Evolutionary conservation across 352 stramenopile species (phyloP).

Genomic region (Phytophthora brassicae): DNA sequence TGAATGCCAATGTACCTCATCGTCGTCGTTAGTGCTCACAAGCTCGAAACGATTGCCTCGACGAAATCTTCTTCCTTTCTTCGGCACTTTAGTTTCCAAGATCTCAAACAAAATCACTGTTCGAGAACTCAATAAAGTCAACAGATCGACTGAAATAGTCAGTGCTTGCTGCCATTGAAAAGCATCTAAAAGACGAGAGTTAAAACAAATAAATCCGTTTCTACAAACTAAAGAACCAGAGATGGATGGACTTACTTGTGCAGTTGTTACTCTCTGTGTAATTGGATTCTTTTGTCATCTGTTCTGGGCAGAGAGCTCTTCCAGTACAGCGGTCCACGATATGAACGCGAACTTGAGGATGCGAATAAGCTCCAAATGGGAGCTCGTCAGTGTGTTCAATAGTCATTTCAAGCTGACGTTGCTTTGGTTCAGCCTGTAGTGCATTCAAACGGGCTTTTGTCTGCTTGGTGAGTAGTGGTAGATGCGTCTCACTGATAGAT

Average conservation of each 20-base stretch:
- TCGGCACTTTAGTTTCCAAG: slow-evolving; percentile 32
- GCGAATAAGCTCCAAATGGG: slow-evolving; percentile 45
- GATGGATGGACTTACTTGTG: slow-evolving; percentile 19
- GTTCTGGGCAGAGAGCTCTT: slow-evolving; percentile 29
- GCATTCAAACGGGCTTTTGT: slow-evolving; percentile 26
- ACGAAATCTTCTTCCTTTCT: slow-evolving; percentile 21
- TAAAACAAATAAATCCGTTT: neutral
- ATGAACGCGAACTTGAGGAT: slow-evolving; percentile 49
- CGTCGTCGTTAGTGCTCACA: slow-evolving; percentile 33
- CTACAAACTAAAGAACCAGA: neutral
- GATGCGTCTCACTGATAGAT: slow-evolving; percentile 28
- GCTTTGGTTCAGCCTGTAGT: slow-evolving; percentile 14
- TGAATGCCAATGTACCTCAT: slow-evolving; percentile 20
- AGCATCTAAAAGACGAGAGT: slow-evolving; percentile 18
- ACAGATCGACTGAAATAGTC: slow-evolving; percentile 31
- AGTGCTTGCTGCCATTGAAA: slow-evolving; percentile 62
- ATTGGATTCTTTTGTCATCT: slow-evolving; percentile 28
- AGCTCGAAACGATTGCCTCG: slow-evolving; percentile 28
- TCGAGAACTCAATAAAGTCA: slow-evolving; percentile 39
- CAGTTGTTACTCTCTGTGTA: slow-evolving; percentile 6
- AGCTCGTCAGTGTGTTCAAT: slow-evolving; percentile 52
- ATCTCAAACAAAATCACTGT: slow-evolving; percentile 62
- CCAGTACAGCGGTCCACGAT: slow-evolving; percentile 58
- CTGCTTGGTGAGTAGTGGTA: slow-evolving; percentile 21
- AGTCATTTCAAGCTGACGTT: slow-evolving; percentile 38